A percentile compares a stretch with the other conserved stretches of the same genome.
Conservation (phyloP, 371 early-diverging fungal genomes). For the Ecytonucleospora hepatopenaei region DNA sequence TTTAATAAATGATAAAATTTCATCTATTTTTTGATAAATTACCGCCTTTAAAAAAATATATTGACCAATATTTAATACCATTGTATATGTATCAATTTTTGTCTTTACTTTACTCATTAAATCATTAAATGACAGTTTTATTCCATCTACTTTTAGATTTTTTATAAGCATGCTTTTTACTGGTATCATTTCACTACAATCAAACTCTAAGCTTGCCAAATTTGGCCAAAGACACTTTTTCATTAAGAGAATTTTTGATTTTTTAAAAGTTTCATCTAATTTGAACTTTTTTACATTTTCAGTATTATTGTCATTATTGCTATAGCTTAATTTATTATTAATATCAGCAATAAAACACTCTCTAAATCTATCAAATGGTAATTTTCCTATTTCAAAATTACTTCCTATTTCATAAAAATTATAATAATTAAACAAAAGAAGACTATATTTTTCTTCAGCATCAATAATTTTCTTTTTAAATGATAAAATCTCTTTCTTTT, state of each 20-base stretch:
- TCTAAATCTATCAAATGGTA: background rate
- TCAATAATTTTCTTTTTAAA: background rate
- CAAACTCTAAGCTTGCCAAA: background rate
- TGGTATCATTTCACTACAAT: background rate
- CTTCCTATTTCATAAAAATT: background rate
- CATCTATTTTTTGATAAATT: background rate
- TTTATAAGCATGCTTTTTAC: background rate
- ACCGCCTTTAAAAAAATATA: background rate
- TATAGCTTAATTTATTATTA: too few species aligned
- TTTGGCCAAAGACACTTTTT: background rate
- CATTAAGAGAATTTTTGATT: background rate
- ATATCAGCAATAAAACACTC: too few species aligned
- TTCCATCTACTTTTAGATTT: background rate
- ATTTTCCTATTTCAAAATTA: background rate
- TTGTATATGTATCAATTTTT: background rate
- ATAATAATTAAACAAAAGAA: background rate
- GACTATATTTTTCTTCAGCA: background rate
- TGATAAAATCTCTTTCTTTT: background rate
- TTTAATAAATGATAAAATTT: too few species aligned
- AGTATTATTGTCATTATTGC: too few species aligned
- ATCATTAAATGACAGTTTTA: background rate
- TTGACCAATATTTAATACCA: background rate
- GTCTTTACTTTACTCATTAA: background rate
- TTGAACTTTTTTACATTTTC: background rate
- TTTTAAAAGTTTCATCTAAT: too few species aligned